These are phyloP conservation scores for Cytidiella melzeri DNA, from an alignment of 768 basidiomycete genomes.

Conservation along the genomic window DNA sequence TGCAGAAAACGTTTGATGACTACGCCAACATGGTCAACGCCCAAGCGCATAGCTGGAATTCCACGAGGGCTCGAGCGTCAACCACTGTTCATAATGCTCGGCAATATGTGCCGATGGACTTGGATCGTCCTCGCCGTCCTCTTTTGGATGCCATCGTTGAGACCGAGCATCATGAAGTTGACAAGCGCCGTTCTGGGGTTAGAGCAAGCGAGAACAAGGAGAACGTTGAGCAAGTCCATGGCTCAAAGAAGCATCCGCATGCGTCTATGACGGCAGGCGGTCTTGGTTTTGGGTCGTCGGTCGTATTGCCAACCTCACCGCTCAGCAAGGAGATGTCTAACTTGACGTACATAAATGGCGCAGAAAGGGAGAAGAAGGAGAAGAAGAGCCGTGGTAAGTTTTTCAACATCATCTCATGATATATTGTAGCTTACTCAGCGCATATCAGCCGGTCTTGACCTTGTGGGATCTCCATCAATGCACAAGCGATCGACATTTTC, in stretches of 20 bases:
- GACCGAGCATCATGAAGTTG: conserved; percentile 9
- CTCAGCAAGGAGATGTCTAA: conserved; percentile 44
- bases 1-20: conserved; percentile 38
- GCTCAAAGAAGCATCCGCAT: conserved; percentile 19
- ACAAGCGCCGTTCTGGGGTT: conserved; percentile 6
- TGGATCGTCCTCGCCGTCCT: neutral
- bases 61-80: conserved; percentile 7
- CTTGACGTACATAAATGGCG: conserved; percentile 31
- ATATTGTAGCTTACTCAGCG: neutral
- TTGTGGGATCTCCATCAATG: conserved; percentile 30
- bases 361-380: conserved; percentile 44
- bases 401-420: neutral
- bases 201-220: conserved; percentile 27
- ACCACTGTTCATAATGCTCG: conserved; percentile 13
- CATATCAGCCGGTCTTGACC: conserved; percentile 52
- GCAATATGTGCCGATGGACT: neutral
- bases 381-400: conserved; percentile 52
- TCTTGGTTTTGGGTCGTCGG: conserved; percentile 27
- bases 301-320: conserved; percentile 23
- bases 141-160: neutral
- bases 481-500: conserved; percentile 41
- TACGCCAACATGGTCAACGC: conserved; percentile 43
- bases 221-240: conserved; percentile 24
- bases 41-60: conserved; percentile 24
- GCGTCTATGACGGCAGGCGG: conserved; percentile 21